These are phyloP conservation scores for Boechera retrofracta DNA, from an alignment of 345 rosid species.

Conservation along the genomic window DNA sequence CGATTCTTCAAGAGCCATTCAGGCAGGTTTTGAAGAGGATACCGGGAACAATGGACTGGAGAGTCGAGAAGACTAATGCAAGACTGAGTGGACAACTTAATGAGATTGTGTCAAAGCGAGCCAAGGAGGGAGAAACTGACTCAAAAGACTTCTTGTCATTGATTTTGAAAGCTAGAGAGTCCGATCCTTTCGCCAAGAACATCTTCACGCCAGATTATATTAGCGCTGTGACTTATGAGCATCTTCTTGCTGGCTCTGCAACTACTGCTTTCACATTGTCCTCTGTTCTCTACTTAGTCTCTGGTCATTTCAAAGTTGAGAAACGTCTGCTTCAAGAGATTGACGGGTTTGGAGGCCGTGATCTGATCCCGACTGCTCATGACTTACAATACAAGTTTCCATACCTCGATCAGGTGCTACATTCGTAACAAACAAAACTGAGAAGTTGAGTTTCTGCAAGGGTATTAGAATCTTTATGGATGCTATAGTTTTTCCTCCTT, in stretches of 20 bases:
- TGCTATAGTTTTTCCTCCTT: background rate
- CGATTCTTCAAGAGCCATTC: slow-evolving; percentile 82
- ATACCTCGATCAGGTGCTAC: slow-evolving; percentile 72
- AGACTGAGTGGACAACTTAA: slow-evolving; percentile 63
- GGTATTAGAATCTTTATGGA: background rate
- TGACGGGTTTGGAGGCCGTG: slow-evolving; percentile 66
- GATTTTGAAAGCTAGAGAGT: slow-evolving; percentile 70
- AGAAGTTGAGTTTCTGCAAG: background rate
- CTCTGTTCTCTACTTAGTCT: slow-evolving; percentile 66
- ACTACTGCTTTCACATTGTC: slow-evolving; percentile 88
- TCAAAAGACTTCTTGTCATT: slow-evolving; percentile 82
- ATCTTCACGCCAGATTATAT: slow-evolving; percentile 70
- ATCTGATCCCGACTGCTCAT: slow-evolving; percentile 59
- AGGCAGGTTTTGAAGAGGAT: slow-evolving; percentile 84
- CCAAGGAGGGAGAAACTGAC: slow-evolving; percentile 52
- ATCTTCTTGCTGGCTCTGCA: slow-evolving; percentile 90
- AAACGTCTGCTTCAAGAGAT: slow-evolving; percentile 71
- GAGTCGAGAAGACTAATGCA: slow-evolving; percentile 63
- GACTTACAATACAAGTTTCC: slow-evolving; percentile 79
- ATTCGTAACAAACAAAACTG: background rate
- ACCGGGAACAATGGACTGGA: slow-evolving; percentile 91
- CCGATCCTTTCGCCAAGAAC: slow-evolving; percentile 54
- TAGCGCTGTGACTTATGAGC: slow-evolving; percentile 90
- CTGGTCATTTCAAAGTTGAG: slow-evolving; percentile 78
- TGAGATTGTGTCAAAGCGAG: slow-evolving; percentile 75